phyloP scores from a whole-genome alignment of 208 protist species.

The Plasmodiophora brassicae region DNA sequence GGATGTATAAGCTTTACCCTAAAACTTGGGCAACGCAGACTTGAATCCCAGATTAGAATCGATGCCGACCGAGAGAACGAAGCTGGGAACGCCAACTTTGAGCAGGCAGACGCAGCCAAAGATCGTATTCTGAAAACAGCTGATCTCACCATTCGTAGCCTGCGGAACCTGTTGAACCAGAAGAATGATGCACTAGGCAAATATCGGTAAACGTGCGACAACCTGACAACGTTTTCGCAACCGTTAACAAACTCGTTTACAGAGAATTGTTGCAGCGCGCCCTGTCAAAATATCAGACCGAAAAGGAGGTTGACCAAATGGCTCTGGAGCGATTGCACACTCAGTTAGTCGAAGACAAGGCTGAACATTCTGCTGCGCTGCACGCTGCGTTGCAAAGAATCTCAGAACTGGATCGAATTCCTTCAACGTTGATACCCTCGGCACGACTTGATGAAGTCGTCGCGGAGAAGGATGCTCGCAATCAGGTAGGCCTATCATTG shows the following conservation, averaged over 20 bases:
- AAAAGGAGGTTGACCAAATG: neutral
- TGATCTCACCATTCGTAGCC: neutral
- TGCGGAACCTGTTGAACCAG: neutral
- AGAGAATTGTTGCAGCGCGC: neutral
- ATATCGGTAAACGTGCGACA: neutral
- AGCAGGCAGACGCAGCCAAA: neutral
- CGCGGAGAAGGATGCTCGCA: neutral
- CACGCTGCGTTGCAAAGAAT: neutral
- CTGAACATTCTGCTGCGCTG: neutral
- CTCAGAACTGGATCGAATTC: neutral
- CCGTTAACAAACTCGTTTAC: neutral
- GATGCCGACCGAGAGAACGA: neutral
- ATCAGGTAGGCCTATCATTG: neutral
- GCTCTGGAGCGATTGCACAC: neutral
- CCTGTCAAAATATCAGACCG: neutral
- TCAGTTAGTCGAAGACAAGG: neutral
- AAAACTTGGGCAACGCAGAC: neutral
- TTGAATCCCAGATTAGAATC: neutral
- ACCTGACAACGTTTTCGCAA: neutral
- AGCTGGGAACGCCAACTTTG: neutral
- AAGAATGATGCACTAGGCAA: neutral
- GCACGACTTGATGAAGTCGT: neutral
- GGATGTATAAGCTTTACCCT: neutral
- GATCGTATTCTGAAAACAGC: neutral
- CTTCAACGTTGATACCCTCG: neutral